These are phyloP conservation scores for Oenanthe sinensis DNA, from an alignment of 129 eudicot genomes.

Conservation along the genomic window DNA sequence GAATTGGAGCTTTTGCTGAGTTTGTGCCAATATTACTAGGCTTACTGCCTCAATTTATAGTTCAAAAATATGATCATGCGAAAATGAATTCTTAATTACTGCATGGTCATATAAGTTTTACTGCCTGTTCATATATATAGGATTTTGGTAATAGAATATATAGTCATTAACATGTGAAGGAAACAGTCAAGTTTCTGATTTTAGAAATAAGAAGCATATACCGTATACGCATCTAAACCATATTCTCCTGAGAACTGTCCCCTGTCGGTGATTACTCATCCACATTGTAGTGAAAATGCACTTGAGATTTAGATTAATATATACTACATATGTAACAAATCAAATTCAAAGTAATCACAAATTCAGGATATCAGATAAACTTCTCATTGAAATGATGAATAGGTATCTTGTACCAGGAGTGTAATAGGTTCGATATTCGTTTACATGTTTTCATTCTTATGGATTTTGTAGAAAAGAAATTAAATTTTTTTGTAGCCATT, in stretches of 20 bases:
- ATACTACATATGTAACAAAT: neutral
- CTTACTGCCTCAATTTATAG: neutral
- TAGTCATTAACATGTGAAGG: neutral
- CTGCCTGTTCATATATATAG: neutral
- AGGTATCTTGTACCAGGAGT: neutral
- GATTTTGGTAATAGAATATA: neutral
- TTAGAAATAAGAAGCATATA: neutral
- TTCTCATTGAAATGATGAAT: neutral
- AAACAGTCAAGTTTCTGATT: neutral
- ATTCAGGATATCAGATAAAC: neutral
- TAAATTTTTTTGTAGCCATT: neutral
- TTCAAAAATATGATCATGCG: neutral
- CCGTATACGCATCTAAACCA: constrained; percentile 3
- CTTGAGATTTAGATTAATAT: neutral
- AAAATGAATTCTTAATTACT: neutral
- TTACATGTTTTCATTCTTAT: neutral
- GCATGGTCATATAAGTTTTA: neutral
- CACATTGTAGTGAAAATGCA: neutral
- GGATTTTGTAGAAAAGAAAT: neutral
- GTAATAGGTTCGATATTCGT: too few relatives aligned
- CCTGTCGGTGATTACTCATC: neutral
- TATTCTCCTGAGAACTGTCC: neutral
- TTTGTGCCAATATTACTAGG: neutral
- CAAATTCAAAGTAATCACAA: neutral
- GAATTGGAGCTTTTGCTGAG: neutral